phyloP scores from a whole-genome alignment of 371 early-diverging fungal genomes.

The Mortierella polycephala region DNA sequence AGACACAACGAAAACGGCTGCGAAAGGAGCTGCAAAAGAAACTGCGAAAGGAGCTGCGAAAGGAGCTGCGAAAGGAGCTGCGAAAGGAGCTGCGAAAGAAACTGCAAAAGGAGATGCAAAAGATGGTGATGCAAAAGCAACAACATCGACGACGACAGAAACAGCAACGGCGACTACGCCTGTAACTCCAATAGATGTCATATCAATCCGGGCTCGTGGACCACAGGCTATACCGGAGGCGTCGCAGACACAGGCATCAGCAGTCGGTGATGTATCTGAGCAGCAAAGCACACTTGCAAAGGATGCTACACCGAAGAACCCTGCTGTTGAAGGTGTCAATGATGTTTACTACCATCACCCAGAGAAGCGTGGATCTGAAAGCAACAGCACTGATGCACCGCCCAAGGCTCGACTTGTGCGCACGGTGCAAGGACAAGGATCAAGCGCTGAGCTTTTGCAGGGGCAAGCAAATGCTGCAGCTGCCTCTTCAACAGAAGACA shows the following conservation, averaged over 20 bases:
- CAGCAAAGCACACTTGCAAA: not conserved
- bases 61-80: not conserved
- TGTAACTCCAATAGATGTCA: no score
- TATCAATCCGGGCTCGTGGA: no score
- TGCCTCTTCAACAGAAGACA: not conserved
- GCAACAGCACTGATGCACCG: not conserved
- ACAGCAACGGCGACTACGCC: no score
- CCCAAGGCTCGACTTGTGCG: not conserved
- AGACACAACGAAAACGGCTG: no score
- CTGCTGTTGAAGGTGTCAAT: conserved; percentile 31
- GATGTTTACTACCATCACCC: conserved; percentile 69
- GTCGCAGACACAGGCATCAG: not conserved
- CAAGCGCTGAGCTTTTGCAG: conserved; percentile 7
- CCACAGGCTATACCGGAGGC: not conserved
- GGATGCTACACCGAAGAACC: not conserved
- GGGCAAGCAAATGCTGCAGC: not conserved
- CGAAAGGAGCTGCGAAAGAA: no score
- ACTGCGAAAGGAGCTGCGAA: not conserved
- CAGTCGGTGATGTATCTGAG: no score
- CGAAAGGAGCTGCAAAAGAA: no score
- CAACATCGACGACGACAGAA: no score
- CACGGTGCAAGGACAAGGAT: conserved; percentile 27
- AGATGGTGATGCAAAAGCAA: no score
- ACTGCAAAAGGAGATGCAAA: no score
- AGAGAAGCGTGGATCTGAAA: conserved; percentile 56